These are phyloP conservation scores for Moricandia moricandioides DNA, from an alignment of 345 rosid species.

Conservation along the genomic window DNA sequence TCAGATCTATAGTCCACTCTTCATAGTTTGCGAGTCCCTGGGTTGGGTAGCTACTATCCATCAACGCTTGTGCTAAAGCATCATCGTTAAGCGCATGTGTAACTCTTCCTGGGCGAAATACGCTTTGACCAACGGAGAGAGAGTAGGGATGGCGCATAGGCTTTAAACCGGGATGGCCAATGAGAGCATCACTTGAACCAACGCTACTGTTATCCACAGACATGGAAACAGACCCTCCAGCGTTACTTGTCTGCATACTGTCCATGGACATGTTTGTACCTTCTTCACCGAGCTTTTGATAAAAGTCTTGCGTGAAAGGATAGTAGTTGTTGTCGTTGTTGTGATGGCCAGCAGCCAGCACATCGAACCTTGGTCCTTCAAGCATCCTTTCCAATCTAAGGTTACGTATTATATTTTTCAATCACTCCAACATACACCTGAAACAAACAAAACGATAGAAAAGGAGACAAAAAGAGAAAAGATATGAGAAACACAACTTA, in stretches of 20 bases:
- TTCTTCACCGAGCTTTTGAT: conserved; percentile 57
- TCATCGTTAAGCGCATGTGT: conserved; percentile 57
- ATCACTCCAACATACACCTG: conserved; percentile 15
- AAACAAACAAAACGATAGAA: neutral
- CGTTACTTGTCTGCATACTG: conserved; percentile 57
- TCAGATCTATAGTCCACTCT: conserved; percentile 61
- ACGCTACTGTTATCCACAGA: conserved; percentile 66
- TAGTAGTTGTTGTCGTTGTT: conserved; percentile 47
- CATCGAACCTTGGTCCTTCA: conserved; percentile 43
- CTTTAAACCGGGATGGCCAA: conserved; percentile 58
- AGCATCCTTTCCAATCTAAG: conserved; percentile 32
- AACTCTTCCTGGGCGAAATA: conserved; percentile 49
- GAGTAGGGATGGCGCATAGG: conserved; percentile 41
- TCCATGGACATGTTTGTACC: conserved; percentile 58
- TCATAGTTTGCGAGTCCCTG: conserved; percentile 53
- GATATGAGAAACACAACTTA: neutral
- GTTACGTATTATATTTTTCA: conserved; percentile 10
- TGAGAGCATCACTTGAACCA: conserved; percentile 56
- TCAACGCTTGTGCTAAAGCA: conserved; percentile 53
- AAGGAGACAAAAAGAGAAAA: neutral
- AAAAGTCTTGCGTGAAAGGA: conserved; percentile 54
- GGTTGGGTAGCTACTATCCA: conserved; percentile 50
- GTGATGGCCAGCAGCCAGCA: conserved; percentile 21
- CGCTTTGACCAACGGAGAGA: conserved; percentile 51
- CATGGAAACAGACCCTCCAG: conserved; percentile 64